Evolutionary conservation across 345 rosid genomes (phyloP), one percentile per base, ranked within the genome.

Genomic region (Balakata baccata): DNA sequence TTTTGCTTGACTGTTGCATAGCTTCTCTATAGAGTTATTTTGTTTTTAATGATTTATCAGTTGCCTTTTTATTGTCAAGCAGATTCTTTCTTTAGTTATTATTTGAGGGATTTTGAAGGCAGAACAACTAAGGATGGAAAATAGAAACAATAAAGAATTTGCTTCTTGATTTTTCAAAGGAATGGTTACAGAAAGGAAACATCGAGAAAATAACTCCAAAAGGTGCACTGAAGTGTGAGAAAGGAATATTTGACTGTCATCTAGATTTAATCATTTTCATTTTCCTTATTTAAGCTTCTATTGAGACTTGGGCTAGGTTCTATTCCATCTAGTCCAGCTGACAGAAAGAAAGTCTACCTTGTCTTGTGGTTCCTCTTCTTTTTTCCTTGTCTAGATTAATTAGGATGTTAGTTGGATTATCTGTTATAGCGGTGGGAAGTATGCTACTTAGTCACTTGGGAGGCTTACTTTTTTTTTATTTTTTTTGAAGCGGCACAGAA

Each of bases 91-190:
- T 51, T 3, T 51, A 51, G 4, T 43, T 39, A n/a, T 47, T 65
- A 50, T 13, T 23, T 41, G 53, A 43, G 51, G 34, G 17, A 65
- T 65, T 11, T n/a, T 45, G 53, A 13, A 65, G 69, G 51, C 52
- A 65, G 49, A 65, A 65, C 34, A 65, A 65, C 53, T 65, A 14
- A 51, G 52, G 69, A 43, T 22, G 52, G 69, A 45, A 65, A 39
- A 45, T 39, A 64, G 20, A 39, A 50, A 14, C 7, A 25, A 45
- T 7, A 45, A 43, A 7, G 12, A 34, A 51, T 68, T 51, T 68
- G 43, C 13, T 51, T 29, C 29, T 68, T 34, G 17, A 12, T 34
- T 25, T 34, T 51, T 34, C 37, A 25, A 18, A 29, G 29, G 37
- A 49, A 68, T 51, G 60, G 71, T 38, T 51, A 51, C n/a, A 3